Evolutionary conservation across 495 filamentous ascomycete genomes (phyloP).

Genomic region (Podospora bellae-mahoneyi): DNA sequence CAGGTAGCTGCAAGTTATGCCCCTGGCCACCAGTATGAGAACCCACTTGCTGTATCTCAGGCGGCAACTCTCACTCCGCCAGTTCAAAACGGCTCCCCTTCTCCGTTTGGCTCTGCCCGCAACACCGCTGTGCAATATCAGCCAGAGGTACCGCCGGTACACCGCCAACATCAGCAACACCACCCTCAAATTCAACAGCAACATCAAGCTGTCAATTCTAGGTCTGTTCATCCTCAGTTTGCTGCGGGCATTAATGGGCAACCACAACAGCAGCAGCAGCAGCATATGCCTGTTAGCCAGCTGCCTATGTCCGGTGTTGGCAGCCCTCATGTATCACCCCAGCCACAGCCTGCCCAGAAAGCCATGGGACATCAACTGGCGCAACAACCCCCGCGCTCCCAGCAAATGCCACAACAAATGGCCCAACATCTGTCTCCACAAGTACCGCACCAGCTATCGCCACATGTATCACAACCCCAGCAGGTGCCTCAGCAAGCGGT

Average conservation of each 20-base stretch:
- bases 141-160: conserved; percentile 11
- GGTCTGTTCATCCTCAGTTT: conserved; percentile 22
- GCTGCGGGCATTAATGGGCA: conserved; percentile 19
- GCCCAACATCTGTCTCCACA: conserved; percentile 2
- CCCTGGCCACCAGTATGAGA: conserved; percentile 24
- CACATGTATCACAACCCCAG: conserved; percentile 1
- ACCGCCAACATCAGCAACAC: conserved; percentile 8
- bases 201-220: conserved; percentile 6
- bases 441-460: conserved; percentile 1
- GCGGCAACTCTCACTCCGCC: conserved; percentile 16
- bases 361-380: background rate
- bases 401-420: conserved; percentile 1
- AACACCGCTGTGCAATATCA: conserved; percentile 17
- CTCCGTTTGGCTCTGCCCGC: conserved; percentile 7
- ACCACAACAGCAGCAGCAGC: conserved; percentile 19
- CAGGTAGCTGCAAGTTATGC: conserved; percentile 20
- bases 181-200: background rate
- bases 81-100: conserved; percentile 17
- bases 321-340: conserved; percentile 14
- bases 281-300: conserved; percentile 15
- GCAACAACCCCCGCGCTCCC: conserved; percentile 25
- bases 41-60: conserved; percentile 25
- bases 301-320: conserved; percentile 16
- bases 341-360: conserved; percentile 34
- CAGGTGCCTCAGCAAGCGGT: conserved; percentile 7